phyloP scores from a whole-genome alignment of 306 rosid species.

The Arachis hypogaea region DNA sequence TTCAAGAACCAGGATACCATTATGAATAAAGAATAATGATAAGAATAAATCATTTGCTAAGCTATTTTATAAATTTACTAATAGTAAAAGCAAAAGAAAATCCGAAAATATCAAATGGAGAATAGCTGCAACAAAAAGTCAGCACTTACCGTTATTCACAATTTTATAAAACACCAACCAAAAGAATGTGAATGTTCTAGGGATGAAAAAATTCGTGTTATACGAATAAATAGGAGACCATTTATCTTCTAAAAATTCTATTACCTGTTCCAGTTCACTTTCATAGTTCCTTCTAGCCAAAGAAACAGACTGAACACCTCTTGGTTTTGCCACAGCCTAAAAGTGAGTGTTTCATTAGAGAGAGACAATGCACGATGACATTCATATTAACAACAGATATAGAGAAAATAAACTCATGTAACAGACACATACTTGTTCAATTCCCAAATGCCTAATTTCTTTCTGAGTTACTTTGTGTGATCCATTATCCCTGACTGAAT shows the following conservation, averaged over 20 bases:
- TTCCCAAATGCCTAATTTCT: constrained; percentile 73
- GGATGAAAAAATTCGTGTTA: too few species aligned
- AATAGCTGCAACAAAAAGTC: constrained; percentile 9
- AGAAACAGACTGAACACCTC: constrained; percentile 58
- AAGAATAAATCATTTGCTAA: background rate
- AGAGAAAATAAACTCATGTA: constrained; percentile 38
- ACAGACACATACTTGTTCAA: constrained; percentile 66
- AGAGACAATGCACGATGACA: constrained; percentile 11
- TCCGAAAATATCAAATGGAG: background rate
- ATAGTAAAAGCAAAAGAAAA: background rate
- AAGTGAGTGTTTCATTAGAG: constrained; percentile 34
- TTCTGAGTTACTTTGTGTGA: constrained; percentile 63
- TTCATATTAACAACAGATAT: constrained; percentile 29
- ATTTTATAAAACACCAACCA: constrained; percentile 6
- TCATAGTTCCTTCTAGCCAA: constrained; percentile 68
- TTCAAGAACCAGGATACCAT: background rate
- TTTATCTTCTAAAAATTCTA: background rate
- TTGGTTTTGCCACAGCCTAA: constrained; percentile 65
- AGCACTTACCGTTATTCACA: background rate
- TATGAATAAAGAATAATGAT: background rate
- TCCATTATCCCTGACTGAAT: constrained; percentile 50
- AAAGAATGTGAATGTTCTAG: background rate
- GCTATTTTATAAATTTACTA: constrained; percentile 2
- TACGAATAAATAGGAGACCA: background rate
- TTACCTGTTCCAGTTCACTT: constrained; percentile 80